Percentiles rank a stretch among this genome's conserved stretches.
Evolutionary conservation across 257 asterid species (phyloP).

Genomic region (Ballota nigra): DNA sequence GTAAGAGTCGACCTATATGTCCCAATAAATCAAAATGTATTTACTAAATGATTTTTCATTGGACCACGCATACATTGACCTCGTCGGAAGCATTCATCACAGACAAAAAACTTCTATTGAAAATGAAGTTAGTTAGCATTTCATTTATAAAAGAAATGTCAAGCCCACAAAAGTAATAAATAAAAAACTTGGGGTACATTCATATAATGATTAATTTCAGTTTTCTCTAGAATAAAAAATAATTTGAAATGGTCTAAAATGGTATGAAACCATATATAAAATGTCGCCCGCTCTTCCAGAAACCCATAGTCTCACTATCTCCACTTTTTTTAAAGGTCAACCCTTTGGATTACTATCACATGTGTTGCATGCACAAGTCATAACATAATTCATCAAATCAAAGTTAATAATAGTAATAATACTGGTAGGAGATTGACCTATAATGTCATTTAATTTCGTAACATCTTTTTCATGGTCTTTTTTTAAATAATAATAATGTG

Average conservation of each 20-base stretch:
- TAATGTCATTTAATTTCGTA: not conserved
- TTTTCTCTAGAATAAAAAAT: not conserved
- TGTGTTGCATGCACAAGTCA: not conserved
- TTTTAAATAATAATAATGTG: too few species aligned
- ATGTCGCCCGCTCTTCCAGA: conserved; percentile 11
- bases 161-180: not conserved
- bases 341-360: not conserved
- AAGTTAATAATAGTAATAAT: not conserved
- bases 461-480: too few species aligned
- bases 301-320: not conserved
- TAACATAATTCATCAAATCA: not conserved
- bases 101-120: conserved; percentile 7
- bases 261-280: conserved; percentile 15
- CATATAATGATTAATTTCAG: not conserved
- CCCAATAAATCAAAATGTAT: not conserved
- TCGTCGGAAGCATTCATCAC: not conserved
- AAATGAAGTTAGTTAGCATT: not conserved
- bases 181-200: not conserved
- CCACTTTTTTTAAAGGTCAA: not conserved
- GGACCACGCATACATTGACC: conserved; percentile 12
- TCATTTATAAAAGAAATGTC: conserved; percentile 10
- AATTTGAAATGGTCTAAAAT: conserved; percentile 25
- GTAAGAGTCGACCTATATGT: not conserved
- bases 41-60: not conserved
- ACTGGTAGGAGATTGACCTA: too few species aligned